phyloP scores from a whole-genome alignment of 192 early-diverging fungal genomes.

The Coemansia sp. region DNA sequence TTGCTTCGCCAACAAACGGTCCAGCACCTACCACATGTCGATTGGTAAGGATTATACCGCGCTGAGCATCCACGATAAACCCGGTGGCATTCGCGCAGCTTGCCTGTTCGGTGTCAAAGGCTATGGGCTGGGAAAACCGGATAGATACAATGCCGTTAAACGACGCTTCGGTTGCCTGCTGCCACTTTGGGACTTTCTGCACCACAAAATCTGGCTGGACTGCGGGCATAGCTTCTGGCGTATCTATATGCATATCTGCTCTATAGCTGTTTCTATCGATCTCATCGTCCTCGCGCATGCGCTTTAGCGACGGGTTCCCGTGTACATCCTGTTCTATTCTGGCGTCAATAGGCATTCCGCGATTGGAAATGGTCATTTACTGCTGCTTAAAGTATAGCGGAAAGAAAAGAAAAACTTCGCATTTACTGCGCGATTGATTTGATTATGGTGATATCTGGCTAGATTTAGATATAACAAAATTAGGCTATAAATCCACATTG shows the following conservation, averaged over 20 bases:
- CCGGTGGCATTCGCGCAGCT: constrained; percentile 58
- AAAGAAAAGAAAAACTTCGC: too few relatives aligned
- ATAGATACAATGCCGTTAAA: constrained; percentile 46
- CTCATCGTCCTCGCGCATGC: constrained; percentile 13
- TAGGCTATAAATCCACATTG: too few relatives aligned
- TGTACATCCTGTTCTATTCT: neutral
- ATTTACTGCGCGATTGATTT: too few relatives aligned
- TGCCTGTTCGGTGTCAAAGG: constrained; percentile 34
- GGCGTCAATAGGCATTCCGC: too few relatives aligned
- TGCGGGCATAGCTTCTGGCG: neutral
- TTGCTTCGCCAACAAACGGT: constrained; percentile 70
- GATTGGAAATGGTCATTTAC: too few relatives aligned
- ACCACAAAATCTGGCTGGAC: constrained; percentile 9
- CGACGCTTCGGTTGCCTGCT: constrained; percentile 27
- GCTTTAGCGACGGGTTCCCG: constrained; percentile 7
- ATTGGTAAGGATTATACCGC: constrained; percentile 75
- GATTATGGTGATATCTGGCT: too few relatives aligned
- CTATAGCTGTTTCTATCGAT: too few relatives aligned
- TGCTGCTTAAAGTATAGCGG: too few relatives aligned
- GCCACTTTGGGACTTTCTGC: constrained; percentile 32
- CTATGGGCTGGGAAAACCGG: constrained; percentile 28
- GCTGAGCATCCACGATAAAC: constrained; percentile 72
- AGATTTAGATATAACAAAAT: too few relatives aligned
- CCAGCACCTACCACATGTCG: constrained; percentile 74
- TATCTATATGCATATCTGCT: constrained; percentile 5